These are phyloP conservation scores for Sporothrix variecibatus DNA, from an alignment of 2,329 filamentous ascomycete species.

Conservation along the genomic window DNA sequence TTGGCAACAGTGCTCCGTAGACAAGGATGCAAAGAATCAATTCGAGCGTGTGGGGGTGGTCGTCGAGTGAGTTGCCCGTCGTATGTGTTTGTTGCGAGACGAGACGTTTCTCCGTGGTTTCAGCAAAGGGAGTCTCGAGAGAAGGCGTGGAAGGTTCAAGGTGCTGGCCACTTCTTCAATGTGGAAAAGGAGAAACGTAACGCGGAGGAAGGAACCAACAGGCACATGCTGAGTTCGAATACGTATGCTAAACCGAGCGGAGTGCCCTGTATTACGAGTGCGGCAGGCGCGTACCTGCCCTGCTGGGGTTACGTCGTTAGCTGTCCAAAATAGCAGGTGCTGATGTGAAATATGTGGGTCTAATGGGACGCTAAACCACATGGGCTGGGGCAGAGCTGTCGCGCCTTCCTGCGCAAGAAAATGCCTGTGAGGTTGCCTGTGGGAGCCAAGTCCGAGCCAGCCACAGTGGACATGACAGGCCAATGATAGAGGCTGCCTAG, in stretches of 20 bases:
- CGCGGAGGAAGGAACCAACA: slow-evolving; percentile 17
- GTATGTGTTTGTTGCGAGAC: neutral
- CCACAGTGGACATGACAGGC: neutral
- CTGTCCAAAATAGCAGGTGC: slow-evolving; percentile 12
- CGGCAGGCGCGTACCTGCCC: neutral
- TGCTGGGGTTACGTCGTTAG: neutral
- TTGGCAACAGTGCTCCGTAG: neutral
- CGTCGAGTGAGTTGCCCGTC: neutral
- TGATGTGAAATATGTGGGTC: slow-evolving; percentile 7
- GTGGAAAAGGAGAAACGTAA: slow-evolving; percentile 22
- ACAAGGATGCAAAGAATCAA: neutral
- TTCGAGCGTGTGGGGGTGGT: neutral
- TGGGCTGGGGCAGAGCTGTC: slow-evolving; percentile 14
- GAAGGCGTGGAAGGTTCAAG: neutral
- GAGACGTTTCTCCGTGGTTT: neutral
- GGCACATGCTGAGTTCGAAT: slow-evolving; percentile 17
- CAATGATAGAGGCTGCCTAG: slow-evolving; percentile 8
- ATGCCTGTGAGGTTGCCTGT: neutral
- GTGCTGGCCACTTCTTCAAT: neutral
- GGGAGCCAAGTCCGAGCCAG: neutral
- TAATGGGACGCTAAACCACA: neutral
- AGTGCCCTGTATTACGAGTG: slow-evolving; percentile 13
- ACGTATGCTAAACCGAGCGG: slow-evolving; percentile 20
- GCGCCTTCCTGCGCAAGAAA: slow-evolving; percentile 14
- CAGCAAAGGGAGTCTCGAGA: neutral